Base-by-base conservation (phyloP, 2,329 filamentous ascomycete species). In the Teratosphaeria zuluensis region DNA sequence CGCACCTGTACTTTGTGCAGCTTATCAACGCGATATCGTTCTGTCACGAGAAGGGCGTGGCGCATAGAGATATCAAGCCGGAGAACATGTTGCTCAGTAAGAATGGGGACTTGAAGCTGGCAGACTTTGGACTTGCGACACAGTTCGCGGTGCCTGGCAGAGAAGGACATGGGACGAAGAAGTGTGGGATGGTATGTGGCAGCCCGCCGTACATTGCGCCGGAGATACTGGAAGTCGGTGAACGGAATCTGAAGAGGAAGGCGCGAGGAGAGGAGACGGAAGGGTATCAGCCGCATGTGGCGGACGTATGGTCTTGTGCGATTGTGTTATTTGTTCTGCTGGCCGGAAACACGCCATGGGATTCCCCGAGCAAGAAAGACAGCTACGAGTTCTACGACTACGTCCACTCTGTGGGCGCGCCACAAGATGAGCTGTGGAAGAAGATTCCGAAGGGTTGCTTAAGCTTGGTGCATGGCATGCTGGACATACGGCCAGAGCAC, bases 151-250 rank as follows among this genome's bases (percentile, higher is more conserved):
- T 95, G 75, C 63, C 64, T n/a, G 91, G 91, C 9, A 19, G 35
- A 12, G 19, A 55, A 21, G 28, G 14, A n/a, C 32, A 55, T 19
- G 83, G 86, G 67, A 82, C 84, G 63, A 95, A 96, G 74, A 77
- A 86, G 61, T 95, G 90, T 70, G 85, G 86, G 14, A 96, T 92
- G 2, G 88, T 97, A 64, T 99, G 94, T 70, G 94, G 94, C 6
- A 96, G 91, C 67, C 94, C 94, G 21, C 94, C 94, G 0, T 99
- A 99, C 69, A 96, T 99, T 69, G 94, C 94, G 0, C 94, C 95
- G 0, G 94, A 99, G 74, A 94, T 99, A 31, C 76, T 86, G 19
- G 76, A 72, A 19, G 72, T 73, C 33, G 81, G 81, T 53, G 78
- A 75, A 56, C 65, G 70, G 53, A 77, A 76, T 58, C 71, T 72